A percentile compares a stretch with the other conserved stretches of the same genome.
Conservation (phyloP, 805 yeast genomes). For the Clavispora phyllophila region DNA sequence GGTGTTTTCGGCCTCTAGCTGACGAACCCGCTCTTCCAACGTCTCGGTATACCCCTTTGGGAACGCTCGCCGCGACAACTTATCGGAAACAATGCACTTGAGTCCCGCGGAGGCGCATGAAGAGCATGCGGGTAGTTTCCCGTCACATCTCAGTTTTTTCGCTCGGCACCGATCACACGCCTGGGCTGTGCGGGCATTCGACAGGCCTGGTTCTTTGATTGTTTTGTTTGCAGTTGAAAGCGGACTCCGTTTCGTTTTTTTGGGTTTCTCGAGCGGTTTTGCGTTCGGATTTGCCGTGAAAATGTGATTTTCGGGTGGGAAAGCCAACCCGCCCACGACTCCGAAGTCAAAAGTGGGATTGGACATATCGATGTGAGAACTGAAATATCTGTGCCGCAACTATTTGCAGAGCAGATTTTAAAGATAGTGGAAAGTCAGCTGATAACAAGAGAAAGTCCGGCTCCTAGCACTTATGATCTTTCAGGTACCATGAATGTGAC, state of each 20-base stretch:
- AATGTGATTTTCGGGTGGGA: not conserved
- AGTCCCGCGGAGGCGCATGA: slow-evolving; percentile 81
- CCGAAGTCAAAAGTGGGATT: not conserved
- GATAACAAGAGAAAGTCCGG: no score
- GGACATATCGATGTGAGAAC: not conserved
- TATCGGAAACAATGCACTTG: slow-evolving; percentile 84
- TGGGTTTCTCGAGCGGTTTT: not conserved
- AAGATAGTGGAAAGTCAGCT: no score
- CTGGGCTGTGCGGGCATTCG: slow-evolving; percentile 71
- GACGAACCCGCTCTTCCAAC: slow-evolving; percentile 81
- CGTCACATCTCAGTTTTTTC: slow-evolving; percentile 76
- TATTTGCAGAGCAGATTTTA: no score
- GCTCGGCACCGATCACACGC: slow-evolving; percentile 89
- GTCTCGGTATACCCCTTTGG: slow-evolving; percentile 93
- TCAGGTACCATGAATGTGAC: not conserved
- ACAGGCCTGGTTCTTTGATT: slow-evolving; percentile 67
- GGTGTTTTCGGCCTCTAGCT: slow-evolving; percentile 75
- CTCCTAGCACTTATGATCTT: not conserved
- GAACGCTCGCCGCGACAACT: slow-evolving; percentile 77
- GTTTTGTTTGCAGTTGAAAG: slow-evolving; percentile 17
- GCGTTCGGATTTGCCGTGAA: not conserved
- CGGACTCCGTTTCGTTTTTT: not conserved
- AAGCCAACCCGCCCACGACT: not conserved
- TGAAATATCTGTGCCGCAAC: no score
- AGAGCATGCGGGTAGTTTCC: slow-evolving; percentile 64